A percentile compares a stretch with the other conserved stretches of the same genome.
Conservation (phyloP, 768 basidiomycete species). For the Suillus decipiens region DNA sequence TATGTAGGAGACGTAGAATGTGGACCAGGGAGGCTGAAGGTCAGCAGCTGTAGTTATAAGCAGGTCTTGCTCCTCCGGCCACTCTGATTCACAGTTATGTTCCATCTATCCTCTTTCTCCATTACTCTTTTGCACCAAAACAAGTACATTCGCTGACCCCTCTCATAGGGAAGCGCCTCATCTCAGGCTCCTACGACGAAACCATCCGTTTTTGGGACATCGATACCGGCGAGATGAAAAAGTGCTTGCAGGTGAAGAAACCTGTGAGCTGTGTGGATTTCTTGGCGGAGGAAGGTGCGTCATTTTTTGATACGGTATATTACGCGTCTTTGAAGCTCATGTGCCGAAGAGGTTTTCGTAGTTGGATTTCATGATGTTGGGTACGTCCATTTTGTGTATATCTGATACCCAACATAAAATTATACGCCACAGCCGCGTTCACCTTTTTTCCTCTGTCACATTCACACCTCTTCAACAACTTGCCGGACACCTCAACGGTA, state of each 20-base stretch:
- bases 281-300: constrained; percentile 71
- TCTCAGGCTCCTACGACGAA: constrained; percentile 91
- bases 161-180: constrained; percentile 64
- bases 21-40: neutral
- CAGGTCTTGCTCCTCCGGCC: neutral
- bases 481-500: constrained; percentile 85
- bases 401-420: neutral
- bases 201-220: constrained; percentile 94
- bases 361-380: constrained; percentile 94
- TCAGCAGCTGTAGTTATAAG: neutral
- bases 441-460: constrained; percentile 83
- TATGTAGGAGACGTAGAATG: neutral
- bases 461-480: constrained; percentile 84
- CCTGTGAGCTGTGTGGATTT: constrained; percentile 91
- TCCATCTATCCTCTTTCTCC: neutral
- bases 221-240: constrained; percentile 62
- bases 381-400: constrained; percentile 42
- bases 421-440: constrained; percentile 64
- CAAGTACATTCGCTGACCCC: neutral
- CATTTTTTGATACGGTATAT: neutral
- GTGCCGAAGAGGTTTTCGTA: constrained; percentile 73
- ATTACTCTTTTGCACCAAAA: neutral
- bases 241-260: constrained; percentile 82
- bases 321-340: constrained; percentile 11
- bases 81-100: neutral